Evolutionary conservation across 257 asterid species (phyloP).

Genomic region (Solanum rostratum): DNA sequence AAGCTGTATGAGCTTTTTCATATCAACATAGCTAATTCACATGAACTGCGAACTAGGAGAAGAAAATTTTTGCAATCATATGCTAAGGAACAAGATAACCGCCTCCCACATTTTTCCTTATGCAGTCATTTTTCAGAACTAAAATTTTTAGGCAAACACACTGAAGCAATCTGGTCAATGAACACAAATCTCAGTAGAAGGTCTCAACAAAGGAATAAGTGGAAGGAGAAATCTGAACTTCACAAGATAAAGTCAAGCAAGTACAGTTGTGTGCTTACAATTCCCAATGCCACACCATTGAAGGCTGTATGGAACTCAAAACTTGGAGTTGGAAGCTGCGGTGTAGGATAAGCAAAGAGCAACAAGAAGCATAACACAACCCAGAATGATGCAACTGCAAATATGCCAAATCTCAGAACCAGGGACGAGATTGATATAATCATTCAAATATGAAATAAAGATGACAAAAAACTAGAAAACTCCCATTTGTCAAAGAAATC

Average conservation of each 20-base stretch:
- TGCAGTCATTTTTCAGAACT: neutral
- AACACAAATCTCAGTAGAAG: neutral
- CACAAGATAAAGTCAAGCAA: neutral
- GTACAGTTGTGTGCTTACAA: constrained; percentile 38
- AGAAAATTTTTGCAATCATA: neutral
- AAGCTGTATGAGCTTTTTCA: neutral
- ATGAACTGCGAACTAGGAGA: neutral
- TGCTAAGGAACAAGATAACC: neutral
- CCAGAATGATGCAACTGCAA: constrained; percentile 88
- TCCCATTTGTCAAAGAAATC: neutral
- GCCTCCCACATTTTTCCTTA: neutral
- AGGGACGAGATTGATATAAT: neutral
- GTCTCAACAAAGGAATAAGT: neutral
- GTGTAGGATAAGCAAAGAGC: constrained; percentile 97
- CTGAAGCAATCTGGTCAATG: neutral
- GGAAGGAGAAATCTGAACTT: neutral
- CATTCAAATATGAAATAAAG: neutral
- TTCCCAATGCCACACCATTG: constrained; percentile 85
- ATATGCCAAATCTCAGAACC: neutral
- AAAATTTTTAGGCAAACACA: neutral
- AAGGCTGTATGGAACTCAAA: constrained; percentile 89
- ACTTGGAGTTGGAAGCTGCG: constrained; percentile 86
- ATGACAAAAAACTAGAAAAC: neutral
- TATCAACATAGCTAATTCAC: neutral
- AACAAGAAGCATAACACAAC: constrained; percentile 66